Evolutionary conservation across 306 rosid species (phyloP), one percentile per base, ranked within the genome.

Genomic region (Dryas alaskensis): DNA sequence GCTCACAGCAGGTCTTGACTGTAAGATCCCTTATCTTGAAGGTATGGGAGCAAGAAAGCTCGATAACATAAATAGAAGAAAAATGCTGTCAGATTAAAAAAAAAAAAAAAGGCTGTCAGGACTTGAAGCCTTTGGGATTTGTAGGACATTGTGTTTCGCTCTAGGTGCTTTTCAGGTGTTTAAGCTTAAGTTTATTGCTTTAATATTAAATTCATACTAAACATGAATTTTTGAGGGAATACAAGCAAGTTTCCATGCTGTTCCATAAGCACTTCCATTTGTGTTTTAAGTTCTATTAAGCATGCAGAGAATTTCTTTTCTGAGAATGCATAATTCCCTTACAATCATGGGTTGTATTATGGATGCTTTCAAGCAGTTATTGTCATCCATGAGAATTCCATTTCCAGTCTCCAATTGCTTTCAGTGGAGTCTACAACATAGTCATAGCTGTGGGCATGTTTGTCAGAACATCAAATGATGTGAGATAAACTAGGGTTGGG

Each of bases 351-450:
- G 10, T 12, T 39, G 37, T 61, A 42, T 17, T 19, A 16, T 62
- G 4, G 22, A 22, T 22, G 22, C 45, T 39, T 31, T 39, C 19
- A 7, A 6, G 22, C 45, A 6, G 22, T 22, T 22, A 22, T 22
- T 22, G 22, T 22, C 22, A 22, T 6, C 17, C 19, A 51, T 51
- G 16, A 51, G 17, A 51, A 4, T 51, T 51, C 7, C 55, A 13
- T 60, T 12, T 60, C 14, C 25, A 63, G 44, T 63, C n/a, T 63
- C 16, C 67, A 63, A 63, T 44, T 63, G 67, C 16, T 42, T 61
- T 43, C 16, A 44, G 39, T 11, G 51, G 10, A 57, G 13, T 57
- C 10, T 22, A 57, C 14, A 9, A 57, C 62, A 8, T 37, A 8
- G 8, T 2, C 2, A 22, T 57, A 22, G 14, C n/a, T 39, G 17